phyloP scores from a whole-genome alignment of 2,329 filamentous ascomycete genomes.

The Fusarium pseudonygamai region DNA sequence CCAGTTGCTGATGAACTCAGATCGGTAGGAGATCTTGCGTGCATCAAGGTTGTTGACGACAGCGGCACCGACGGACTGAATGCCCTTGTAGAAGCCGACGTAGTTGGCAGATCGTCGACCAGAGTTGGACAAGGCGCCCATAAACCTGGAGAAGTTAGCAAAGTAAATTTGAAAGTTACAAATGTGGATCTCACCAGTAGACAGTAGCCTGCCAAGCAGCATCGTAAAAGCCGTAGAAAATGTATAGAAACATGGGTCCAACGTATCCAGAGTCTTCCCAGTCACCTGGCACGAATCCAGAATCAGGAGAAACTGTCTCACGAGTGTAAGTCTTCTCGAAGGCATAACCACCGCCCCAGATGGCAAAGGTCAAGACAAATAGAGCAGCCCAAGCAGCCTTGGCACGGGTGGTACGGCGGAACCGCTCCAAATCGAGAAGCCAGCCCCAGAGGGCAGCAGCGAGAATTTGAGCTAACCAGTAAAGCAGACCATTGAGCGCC shows the following conservation, averaged over 20 bases:
- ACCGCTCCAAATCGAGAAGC: conserved; percentile 67
- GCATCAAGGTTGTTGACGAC: conserved; percentile 52
- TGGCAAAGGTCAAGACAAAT: conserved; percentile 74
- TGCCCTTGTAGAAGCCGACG: conserved; percentile 88
- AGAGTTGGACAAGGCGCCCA: conserved; percentile 94
- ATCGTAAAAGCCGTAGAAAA: conserved; percentile 91
- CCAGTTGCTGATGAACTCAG: conserved; percentile 78
- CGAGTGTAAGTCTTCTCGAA: conserved; percentile 64
- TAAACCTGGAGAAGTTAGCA: conserved; percentile 67
- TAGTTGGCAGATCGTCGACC: conserved; percentile 91
- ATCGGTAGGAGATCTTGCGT: conserved; percentile 66
- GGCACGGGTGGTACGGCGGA: conserved; percentile 74
- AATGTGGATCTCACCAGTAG: conserved; percentile 96
- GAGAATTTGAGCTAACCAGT: conserved; percentile 79
- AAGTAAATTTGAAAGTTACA: no score
- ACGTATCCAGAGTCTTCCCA: conserved; percentile 74
- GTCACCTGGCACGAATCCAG: conserved; percentile 54
- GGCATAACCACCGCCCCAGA: conserved; percentile 86
- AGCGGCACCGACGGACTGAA: conserved; percentile 78
- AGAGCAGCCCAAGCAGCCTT: conserved; percentile 70
- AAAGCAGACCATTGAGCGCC: conserved; percentile 76
- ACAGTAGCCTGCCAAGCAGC: conserved; percentile 89
- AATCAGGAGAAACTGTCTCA: conserved; percentile 16
- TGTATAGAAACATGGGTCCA: conserved; percentile 87
- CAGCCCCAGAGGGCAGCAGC: conserved; percentile 79